Conservation (phyloP, 345 rosid genomes). For the Eucalyptus virginea region DNA sequence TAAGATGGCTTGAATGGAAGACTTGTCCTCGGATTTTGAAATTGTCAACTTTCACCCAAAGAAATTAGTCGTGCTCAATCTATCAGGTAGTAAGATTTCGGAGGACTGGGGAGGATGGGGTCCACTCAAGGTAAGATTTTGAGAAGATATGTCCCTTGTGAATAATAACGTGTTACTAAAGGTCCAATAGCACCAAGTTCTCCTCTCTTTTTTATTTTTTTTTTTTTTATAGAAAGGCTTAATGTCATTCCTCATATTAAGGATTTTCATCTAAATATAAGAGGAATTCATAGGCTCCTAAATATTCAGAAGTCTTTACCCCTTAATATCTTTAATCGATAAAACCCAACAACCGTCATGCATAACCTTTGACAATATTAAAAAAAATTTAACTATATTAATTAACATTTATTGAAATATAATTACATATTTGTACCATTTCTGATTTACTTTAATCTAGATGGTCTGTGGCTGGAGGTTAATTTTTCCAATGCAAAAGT, state of each 20-base stretch:
- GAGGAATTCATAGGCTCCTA: not conserved
- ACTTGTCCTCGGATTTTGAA: accelerated
- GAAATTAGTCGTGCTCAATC: not conserved
- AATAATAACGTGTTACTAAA: no score
- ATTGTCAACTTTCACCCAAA: not conserved
- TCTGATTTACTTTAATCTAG: no score
- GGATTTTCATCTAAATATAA: not conserved
- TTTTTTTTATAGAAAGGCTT: not conserved
- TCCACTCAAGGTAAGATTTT: not conserved
- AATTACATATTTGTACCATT: no score
- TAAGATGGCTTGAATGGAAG: not conserved
- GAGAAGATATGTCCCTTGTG: no score
- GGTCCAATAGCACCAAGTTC: not conserved
- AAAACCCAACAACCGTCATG: not conserved
- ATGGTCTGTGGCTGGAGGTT: accelerated
- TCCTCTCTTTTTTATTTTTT: no score
- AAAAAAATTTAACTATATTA: no score
- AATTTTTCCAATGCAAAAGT: no score
- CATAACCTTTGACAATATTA: not conserved
- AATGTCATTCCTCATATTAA: accelerated
- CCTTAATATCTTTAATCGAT: no score
- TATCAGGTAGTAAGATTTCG: accelerated
- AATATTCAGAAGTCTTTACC: accelerated
- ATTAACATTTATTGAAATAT: no score
- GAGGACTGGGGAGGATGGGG: not conserved